These are phyloP conservation scores for Borovskyia barvae DNA, from an alignment of 208 protist genomes.

Conservation along the genomic window DNA sequence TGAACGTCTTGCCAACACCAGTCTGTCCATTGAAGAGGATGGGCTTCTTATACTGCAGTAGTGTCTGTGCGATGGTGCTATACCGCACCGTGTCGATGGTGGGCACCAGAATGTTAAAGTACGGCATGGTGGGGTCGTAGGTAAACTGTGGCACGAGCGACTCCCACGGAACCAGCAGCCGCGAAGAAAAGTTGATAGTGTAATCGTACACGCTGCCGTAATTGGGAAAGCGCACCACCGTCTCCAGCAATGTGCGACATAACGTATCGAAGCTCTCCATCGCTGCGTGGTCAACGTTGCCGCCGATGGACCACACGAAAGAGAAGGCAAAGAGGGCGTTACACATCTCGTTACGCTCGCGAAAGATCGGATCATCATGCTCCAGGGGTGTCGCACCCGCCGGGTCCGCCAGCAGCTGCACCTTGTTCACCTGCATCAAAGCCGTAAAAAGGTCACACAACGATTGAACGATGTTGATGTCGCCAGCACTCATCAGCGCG, in stretches of 20 bases:
- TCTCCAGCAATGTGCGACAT: slow-evolving; percentile 80
- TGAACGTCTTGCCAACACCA: slow-evolving; percentile 95
- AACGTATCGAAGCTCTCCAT: slow-evolving; percentile 94
- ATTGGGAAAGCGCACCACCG: slow-evolving; percentile 80
- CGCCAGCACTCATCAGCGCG: slow-evolving; percentile 84
- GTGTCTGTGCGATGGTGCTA: slow-evolving; percentile 88
- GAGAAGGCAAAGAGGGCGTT: slow-evolving; percentile 93
- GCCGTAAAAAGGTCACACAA: slow-evolving; percentile 92
- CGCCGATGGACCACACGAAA: slow-evolving; percentile 96
- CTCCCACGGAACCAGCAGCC: slow-evolving; percentile 85
- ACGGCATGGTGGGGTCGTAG: slow-evolving; percentile 86
- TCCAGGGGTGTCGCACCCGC: slow-evolving; percentile 28
- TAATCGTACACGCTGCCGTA: slow-evolving; percentile 94
- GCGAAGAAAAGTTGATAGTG: slow-evolving; percentile 86
- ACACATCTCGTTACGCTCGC: slow-evolving; percentile 88
- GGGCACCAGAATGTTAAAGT: slow-evolving; percentile 96
- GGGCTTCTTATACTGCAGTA: slow-evolving; percentile 84
- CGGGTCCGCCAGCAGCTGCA: slow-evolving; percentile 77
- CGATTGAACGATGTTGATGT: slow-evolving; percentile 92
- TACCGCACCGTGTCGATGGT: slow-evolving; percentile 97
- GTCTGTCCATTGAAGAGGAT: slow-evolving; percentile 95
- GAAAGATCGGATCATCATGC: slow-evolving; percentile 67
- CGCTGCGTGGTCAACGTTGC: slow-evolving; percentile 84
- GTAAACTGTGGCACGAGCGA: slow-evolving; percentile 73
- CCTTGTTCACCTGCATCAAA: slow-evolving; percentile 67